phyloP scores from a whole-genome alignment of 225 moss, liverwort and hornwort genomes.

The Asterella californica region DNA sequence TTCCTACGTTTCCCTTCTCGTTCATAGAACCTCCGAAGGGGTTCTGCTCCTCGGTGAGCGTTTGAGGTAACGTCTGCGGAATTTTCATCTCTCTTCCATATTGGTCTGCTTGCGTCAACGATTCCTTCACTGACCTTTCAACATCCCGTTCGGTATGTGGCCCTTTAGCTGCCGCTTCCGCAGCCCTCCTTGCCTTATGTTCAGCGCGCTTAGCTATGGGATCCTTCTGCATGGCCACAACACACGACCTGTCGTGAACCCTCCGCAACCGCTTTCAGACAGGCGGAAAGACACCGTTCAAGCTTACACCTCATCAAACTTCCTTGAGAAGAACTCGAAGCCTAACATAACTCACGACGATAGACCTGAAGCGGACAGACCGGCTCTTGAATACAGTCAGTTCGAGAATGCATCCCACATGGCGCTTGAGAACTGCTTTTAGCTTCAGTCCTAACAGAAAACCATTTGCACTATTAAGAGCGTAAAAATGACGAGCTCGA shows the following conservation, averaged over 20 bases:
- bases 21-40: constrained; percentile 24
- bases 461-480: neutral
- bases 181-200: constrained; percentile 12
- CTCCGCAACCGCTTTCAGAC: neutral
- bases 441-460: neutral
- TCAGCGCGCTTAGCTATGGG: neutral
- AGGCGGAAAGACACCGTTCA: neutral
- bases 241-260: neutral
- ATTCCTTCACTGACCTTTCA: constrained; percentile 5
- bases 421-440: no score
- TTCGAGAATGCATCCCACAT: no score
- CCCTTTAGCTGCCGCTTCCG: neutral
- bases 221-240: constrained; percentile 3
- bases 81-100: constrained; percentile 15
- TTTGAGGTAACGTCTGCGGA: constrained; percentile 12
- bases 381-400: no score
- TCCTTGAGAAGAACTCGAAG: no score
- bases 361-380: no score
- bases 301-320: no score
- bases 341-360: no score
- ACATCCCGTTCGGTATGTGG: neutral
- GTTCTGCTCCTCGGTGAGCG: constrained; percentile 10
- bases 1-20: constrained; percentile 12
- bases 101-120: constrained; percentile 11
- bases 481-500: neutral